A percentile compares a stretch with the other conserved stretches of the same genome.
Conservation (phyloP, 2,329 filamentous ascomycete genomes). For the Biscogniauxia marginata region DNA sequence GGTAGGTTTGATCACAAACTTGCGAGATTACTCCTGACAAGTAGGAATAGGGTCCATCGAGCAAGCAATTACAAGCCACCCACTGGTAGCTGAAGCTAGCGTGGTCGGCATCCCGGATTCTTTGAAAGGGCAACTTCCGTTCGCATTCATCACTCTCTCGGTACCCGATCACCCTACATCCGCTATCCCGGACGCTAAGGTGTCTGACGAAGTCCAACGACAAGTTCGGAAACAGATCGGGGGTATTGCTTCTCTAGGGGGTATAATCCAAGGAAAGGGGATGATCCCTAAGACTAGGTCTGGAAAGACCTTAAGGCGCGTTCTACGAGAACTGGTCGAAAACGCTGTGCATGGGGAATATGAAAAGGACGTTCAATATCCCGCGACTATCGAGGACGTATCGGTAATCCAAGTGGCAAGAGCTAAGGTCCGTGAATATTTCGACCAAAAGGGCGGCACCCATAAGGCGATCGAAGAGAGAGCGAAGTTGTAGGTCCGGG, state of each 20-base stretch:
- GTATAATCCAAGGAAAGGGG: slow-evolving; percentile 77
- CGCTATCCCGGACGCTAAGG: slow-evolving; percentile 45
- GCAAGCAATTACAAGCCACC: slow-evolving; percentile 82
- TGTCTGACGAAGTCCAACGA: slow-evolving; percentile 64
- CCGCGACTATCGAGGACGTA: slow-evolving; percentile 82
- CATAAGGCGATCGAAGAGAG: slow-evolving; percentile 47
- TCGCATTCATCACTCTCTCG: slow-evolving; percentile 73
- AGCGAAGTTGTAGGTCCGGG: slow-evolving; percentile 44
- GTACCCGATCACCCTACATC: slow-evolving; percentile 47
- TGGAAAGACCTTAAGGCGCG: slow-evolving; percentile 85
- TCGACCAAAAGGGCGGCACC: slow-evolving; percentile 47
- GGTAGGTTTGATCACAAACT: slow-evolving; percentile 49
- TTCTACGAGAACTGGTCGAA: slow-evolving; percentile 80
- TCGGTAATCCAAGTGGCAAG: slow-evolving; percentile 73
- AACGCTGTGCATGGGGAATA: slow-evolving; percentile 74
- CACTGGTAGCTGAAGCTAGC: slow-evolving; percentile 76
- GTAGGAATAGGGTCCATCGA: slow-evolving; percentile 70
- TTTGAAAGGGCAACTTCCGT: slow-evolving; percentile 87
- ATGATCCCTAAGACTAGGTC: slow-evolving; percentile 91
- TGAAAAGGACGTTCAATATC: slow-evolving; percentile 69
- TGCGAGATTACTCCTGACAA: slow-evolving; percentile 5
- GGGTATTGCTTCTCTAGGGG: slow-evolving; percentile 80
- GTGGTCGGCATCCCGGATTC: slow-evolving; percentile 83
- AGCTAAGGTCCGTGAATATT: slow-evolving; percentile 72
- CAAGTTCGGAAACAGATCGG: slow-evolving; percentile 80